Base-by-base conservation (phyloP, 2,329 filamentous ascomycete species). In the Ceratocystis colombiana region DNA sequence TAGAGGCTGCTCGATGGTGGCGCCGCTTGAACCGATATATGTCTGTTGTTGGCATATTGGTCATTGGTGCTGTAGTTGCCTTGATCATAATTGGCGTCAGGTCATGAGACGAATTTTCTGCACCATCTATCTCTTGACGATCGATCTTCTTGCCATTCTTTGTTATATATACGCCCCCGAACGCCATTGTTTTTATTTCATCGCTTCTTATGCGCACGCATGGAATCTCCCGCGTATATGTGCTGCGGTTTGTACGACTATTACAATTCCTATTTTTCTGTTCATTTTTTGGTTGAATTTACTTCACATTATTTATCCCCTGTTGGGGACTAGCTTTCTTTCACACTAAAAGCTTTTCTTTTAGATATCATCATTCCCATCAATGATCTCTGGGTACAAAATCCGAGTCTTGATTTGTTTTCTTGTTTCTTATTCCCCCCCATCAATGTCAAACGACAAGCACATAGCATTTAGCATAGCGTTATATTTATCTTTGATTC, bases 11-110 rank as follows among this genome's bases (percentile, higher is more conserved):
- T 12, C 76, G 77, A 61, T 85, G 83, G 83, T 85, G 83, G 83
- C 78, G 83, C 66, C 80, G 78, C 62, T 75, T 85, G 57, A 85
- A 85, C 71, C 79, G 82, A 65, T 76, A 77, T 69, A 84, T 85
- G 82, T 79, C 82, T 30, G 70, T 84, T 59, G 72, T 84, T 28
- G 83, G 83, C 2, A 72, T 84, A 3, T 72, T 84, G 61, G 77
- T 85, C 41, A 74, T 84, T 22, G 81, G 78, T 44, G 78, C 81
- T 33, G 74, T 83, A 33, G 72, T 79, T 41, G 79, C 80, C 10
- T 76, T 85, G 61, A 77, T 78, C 20, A 76, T 84, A 25, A 73
- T 84, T 17, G 81, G 82, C 59, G 74, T 80, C n/a, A 75, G 75
- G 64, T 61, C 50, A 67, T 66, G 33, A 46, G 20, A 17, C 15